Evolutionary conservation across 2,329 filamentous ascomycete genomes (phyloP), one percentile per base, ranked within the genome.

Genomic region (Fusarium duplospermum): DNA sequence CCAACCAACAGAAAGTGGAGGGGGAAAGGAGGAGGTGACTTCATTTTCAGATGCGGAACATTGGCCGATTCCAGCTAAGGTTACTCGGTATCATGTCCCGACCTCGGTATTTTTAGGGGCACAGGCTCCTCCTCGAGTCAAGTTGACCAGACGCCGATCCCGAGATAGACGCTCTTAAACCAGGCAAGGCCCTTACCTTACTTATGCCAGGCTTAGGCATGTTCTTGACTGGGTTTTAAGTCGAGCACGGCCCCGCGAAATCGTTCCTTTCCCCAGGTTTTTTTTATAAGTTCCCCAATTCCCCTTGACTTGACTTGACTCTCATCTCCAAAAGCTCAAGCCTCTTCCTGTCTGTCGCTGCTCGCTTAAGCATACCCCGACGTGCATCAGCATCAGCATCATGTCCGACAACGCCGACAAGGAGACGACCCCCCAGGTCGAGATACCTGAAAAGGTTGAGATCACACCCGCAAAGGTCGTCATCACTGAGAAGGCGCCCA

Each of bases 401-500:
- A 75, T 75, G 73, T 75, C 73, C n/a, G 72, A 74, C 69, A 75
- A 74, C 72, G 38, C 60, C 59, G 72, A 67, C 3, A 74, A 75
- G 65, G 72, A 74, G 56, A 74, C 72, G 24, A 64, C 72, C 66
- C 69, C 72, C 66, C 72, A 74, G 62, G 68, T 74, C 35, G 69
- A 75, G 36, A 42, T 66, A 10, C 72, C 72, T 29, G 74, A 70
- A 63, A 74, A 74, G 56, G 72, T 74, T 36, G 72, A 74, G 69
- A 75, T 74, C 33, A 70, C 69, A 31, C 64, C 71, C 45, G 69
- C 38, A 33, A 74, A 47, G 54, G 56, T 75, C 20, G 71, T 69
- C 22, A 52, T 74, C 18, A 56, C 62, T 35, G 82, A 88, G 62
- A 92, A 92, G 77, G 87, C 91, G 54, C 89, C 91, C 56, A 86